phyloP scores from a whole-genome alignment of 768 basidiomycete genomes.

The Leccinum imitatum region DNA sequence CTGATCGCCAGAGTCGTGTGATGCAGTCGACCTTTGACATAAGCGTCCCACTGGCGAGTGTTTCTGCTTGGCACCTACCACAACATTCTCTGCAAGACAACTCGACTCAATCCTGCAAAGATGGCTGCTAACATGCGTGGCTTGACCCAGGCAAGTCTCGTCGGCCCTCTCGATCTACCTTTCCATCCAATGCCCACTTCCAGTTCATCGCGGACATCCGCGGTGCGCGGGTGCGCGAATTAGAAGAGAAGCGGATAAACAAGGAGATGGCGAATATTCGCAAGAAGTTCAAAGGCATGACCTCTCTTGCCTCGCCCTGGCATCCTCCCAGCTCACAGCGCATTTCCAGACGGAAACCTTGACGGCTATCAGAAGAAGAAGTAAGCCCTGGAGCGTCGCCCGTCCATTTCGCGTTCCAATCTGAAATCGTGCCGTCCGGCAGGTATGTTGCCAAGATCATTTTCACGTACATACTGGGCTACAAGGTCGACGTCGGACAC shows the following conservation, averaged over 20 bases:
- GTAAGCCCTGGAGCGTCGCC: conserved; percentile 41
- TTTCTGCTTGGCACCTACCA: not conserved
- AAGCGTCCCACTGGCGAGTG: not conserved
- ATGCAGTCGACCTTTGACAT: conserved; percentile 1
- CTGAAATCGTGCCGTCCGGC: conserved; percentile 15
- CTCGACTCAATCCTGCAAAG: conserved; percentile 1
- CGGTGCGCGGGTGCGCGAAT: conserved; percentile 91
- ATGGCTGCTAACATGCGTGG: conserved; percentile 95
- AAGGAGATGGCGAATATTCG: conserved; percentile 99
- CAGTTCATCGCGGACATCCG: conserved; percentile 99
- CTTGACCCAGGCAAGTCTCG: conserved; percentile 73
- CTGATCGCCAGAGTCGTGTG: not conserved
- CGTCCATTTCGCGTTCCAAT: conserved; percentile 12
- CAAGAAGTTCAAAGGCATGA: conserved; percentile 93
- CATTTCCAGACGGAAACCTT: conserved; percentile 67
- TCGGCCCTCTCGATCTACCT: not conserved
- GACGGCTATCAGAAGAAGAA: conserved; percentile 94
- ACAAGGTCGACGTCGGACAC: conserved; percentile 98
- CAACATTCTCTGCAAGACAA: not conserved
- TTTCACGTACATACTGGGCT: conserved; percentile 98
- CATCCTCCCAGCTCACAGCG: conserved; percentile 5
- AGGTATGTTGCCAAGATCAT: conserved; percentile 99
- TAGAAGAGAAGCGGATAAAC: conserved; percentile 98
- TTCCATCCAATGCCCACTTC: conserved; percentile 5
- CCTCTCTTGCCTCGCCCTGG: conserved; percentile 7